phyloP scores from a whole-genome alignment of 2,329 filamentous ascomycete species.

The Aureobasidium mangrovei region DNA sequence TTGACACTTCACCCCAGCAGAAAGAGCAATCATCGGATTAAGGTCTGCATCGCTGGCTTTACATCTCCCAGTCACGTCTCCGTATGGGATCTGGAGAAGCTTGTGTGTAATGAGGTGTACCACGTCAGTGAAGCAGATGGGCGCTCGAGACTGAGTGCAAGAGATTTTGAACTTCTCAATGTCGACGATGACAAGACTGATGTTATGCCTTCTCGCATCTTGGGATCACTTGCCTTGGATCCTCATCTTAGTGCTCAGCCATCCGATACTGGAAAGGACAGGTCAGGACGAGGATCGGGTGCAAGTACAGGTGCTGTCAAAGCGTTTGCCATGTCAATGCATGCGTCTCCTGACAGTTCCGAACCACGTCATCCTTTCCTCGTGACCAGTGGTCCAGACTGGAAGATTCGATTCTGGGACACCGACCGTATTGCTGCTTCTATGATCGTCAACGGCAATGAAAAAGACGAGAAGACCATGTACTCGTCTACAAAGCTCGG shows the following conservation, averaged over 20 bases:
- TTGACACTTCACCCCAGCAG: conserved; percentile 62
- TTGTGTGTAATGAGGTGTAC: conserved; percentile 80
- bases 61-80: conserved; percentile 82
- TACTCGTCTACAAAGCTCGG: conserved; percentile 46
- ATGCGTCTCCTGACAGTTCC: conserved; percentile 58
- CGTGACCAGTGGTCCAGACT: conserved; percentile 79
- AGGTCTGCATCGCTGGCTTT: conserved; percentile 82
- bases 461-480: conserved; percentile 57
- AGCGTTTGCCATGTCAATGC: conserved; percentile 64
- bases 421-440: conserved; percentile 69
- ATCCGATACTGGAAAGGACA: conserved; percentile 9
- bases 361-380: conserved; percentile 74
- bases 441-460: conserved; percentile 68
- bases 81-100: conserved; percentile 91
- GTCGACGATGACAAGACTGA: conserved; percentile 85
- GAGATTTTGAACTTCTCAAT: conserved; percentile 72
- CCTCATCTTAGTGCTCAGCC: neutral
- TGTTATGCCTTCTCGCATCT: conserved; percentile 78
- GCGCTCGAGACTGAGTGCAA: conserved; percentile 32
- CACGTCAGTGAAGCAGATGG: conserved; percentile 49
- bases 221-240: conserved; percentile 48
- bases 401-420: conserved; percentile 92
- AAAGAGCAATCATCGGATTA: conserved; percentile 56
- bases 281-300: conserved; percentile 39
- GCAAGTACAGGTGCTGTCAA: conserved; percentile 51